Percentiles rank a stretch among this genome's conserved stretches.
phyloP scores from a whole-genome alignment of 345 rosid species.

The Punica granatum region DNA sequence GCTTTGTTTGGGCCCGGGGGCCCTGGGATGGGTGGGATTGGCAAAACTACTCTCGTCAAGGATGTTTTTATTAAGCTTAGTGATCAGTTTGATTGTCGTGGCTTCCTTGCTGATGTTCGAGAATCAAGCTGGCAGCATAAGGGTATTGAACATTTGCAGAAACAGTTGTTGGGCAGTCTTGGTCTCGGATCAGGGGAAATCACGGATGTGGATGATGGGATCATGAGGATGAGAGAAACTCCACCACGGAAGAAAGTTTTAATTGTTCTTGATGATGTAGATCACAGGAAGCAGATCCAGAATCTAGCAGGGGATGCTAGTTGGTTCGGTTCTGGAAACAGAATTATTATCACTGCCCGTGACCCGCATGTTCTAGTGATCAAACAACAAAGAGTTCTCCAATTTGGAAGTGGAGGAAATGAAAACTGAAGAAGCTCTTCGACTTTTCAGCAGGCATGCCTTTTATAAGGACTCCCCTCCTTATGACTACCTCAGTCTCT shows the following conservation, averaged over 20 bases:
- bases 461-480: not conserved
- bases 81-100: not conserved
- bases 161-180: not conserved
- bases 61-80: not conserved
- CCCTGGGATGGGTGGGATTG: not conserved
- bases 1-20: not conserved
- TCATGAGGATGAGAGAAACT: not conserved
- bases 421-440: not conserved
- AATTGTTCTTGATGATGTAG: conserved; percentile 1
- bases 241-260: not conserved
- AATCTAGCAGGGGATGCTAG: not conserved
- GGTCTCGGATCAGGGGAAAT: not conserved
- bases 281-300: not conserved
- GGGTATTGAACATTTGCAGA: not conserved
- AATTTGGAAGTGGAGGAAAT: not conserved
- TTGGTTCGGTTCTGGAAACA: not conserved
- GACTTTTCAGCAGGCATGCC: conserved; percentile 7
- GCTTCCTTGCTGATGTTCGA: not conserved
- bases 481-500: not conserved
- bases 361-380: not conserved
- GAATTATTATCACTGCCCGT: conserved; percentile 7
- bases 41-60: not conserved
- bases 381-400: not conserved
- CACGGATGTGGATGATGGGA: not conserved
- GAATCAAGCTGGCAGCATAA: not conserved